These are phyloP conservation scores for Diplogelasinospora grovesii DNA, from an alignment of 495 filamentous ascomycete species.

Conservation along the genomic window DNA sequence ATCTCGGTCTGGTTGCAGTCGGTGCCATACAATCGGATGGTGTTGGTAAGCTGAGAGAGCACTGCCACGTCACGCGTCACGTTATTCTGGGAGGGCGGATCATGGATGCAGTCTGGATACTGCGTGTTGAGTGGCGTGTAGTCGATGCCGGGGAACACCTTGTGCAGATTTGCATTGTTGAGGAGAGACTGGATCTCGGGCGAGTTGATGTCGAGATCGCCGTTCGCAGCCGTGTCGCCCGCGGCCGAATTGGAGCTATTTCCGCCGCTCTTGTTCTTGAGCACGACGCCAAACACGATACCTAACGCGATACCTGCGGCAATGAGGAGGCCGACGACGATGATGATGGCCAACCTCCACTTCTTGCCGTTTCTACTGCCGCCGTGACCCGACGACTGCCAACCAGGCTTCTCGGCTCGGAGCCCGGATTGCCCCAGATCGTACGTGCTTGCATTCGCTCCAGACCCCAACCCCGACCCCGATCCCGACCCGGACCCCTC, in stretches of 20 bases:
- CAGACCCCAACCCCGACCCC: conserved; percentile 18
- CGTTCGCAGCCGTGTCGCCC: conserved; percentile 46
- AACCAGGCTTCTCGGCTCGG: conserved; percentile 47
- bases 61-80: conserved; percentile 88
- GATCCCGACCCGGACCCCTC: too few species aligned
- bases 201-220: conserved; percentile 67
- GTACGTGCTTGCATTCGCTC: conserved; percentile 13
- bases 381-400: conserved; percentile 43
- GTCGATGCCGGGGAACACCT: conserved; percentile 94
- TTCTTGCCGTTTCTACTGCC: conserved; percentile 60
- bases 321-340: conserved; percentile 51
- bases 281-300: conserved; percentile 67
- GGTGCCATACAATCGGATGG: conserved; percentile 85
- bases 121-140: conserved; percentile 90
- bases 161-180: conserved; percentile 74
- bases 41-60: conserved; percentile 84
- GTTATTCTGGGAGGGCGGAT: conserved; percentile 85
- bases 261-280: conserved; percentile 33
- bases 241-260: conserved; percentile 21
- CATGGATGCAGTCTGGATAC: conserved; percentile 75
- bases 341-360: conserved; percentile 59
- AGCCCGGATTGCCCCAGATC: conserved; percentile 16
- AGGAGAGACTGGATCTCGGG: conserved; percentile 74
- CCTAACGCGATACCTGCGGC: conserved; percentile 73
- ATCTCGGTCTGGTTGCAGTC: conserved; percentile 98